Conservation (phyloP, 257 asterid genomes). For the Penstemon newberryi region DNA sequence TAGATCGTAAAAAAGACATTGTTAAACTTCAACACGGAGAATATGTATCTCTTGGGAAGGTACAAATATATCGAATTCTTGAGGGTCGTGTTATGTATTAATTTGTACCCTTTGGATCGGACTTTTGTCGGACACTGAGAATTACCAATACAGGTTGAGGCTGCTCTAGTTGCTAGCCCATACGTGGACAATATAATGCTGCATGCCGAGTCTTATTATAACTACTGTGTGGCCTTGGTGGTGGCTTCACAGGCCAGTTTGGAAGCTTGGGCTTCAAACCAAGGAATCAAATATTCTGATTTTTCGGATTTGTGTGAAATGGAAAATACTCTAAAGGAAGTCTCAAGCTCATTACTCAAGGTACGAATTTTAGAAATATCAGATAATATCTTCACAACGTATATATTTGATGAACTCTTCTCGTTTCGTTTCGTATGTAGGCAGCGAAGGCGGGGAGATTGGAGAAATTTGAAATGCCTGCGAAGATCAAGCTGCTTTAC, state of each 20-base stretch:
- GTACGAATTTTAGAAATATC: slow-evolving; percentile 35
- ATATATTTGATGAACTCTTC: background rate
- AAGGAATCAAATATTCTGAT: slow-evolving; percentile 52
- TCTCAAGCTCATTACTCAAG: slow-evolving; percentile 67
- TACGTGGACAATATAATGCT: slow-evolving; percentile 83
- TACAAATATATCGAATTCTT: slow-evolving; percentile 11
- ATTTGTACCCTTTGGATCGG: background rate
- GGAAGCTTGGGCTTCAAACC: slow-evolving; percentile 83
- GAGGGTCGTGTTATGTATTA: background rate
- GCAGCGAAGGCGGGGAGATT: slow-evolving; percentile 72
- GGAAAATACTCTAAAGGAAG: slow-evolving; percentile 72
- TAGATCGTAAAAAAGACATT: slow-evolving; percentile 94
- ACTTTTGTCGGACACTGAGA: slow-evolving; percentile 16
- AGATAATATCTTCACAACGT: background rate
- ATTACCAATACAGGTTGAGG: slow-evolving; percentile 70
- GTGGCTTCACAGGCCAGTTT: slow-evolving; percentile 69
- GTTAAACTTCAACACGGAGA: slow-evolving; percentile 98
- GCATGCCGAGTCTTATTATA: slow-evolving; percentile 86
- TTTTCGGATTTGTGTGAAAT: slow-evolving; percentile 72
- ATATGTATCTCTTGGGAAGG: slow-evolving; percentile 97
- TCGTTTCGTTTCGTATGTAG: slow-evolving; percentile 35
- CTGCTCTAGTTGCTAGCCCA: slow-evolving; percentile 66
- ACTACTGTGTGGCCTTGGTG: slow-evolving; percentile 86
- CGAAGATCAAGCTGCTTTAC: slow-evolving; percentile 69
- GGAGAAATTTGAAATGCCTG: slow-evolving; percentile 86